These are phyloP conservation scores for Fusarium verticillioides DNA, from an alignment of 2,329 filamentous ascomycete genomes.

Conservation along the genomic window DNA sequence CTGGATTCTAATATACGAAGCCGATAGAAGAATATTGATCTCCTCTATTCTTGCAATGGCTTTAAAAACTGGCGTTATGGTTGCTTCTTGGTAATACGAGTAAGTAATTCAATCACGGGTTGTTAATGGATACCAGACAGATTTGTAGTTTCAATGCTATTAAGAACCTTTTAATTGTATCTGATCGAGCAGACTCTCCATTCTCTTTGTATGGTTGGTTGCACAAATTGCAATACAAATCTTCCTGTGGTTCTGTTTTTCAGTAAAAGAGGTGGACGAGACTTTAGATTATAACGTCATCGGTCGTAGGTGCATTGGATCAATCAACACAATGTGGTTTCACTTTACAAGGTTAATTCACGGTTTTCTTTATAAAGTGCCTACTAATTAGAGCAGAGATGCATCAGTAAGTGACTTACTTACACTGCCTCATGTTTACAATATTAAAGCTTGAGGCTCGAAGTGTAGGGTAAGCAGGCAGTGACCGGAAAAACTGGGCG, in stretches of 20 bases:
- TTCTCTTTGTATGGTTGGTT: too few species aligned
- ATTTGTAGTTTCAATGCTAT: background rate
- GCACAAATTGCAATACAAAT: background rate
- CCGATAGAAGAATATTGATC: background rate
- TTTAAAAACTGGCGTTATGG: constrained; percentile 15
- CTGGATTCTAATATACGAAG: constrained; percentile 39
- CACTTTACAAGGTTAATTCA: background rate
- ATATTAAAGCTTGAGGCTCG: too few species aligned
- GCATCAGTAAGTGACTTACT: background rate
- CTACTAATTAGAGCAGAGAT: background rate
- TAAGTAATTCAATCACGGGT: background rate
- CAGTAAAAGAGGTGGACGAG: too few species aligned
- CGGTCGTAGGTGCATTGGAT: background rate
- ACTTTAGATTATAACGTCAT: too few species aligned
- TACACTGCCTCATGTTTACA: background rate
- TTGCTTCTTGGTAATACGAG: background rate
- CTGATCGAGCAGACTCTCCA: too few species aligned
- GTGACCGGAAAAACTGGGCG: constrained; percentile 31
- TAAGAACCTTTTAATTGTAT: background rate
- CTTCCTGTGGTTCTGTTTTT: background rate
- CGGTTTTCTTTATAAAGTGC: background rate
- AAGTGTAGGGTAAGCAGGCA: constrained; percentile 12
- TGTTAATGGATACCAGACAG: background rate
- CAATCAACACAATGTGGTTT: background rate
- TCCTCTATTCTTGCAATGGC: background rate